Evolutionary conservation across 768 basidiomycete genomes (phyloP).

Genomic region (Termitomyces sp.): DNA sequence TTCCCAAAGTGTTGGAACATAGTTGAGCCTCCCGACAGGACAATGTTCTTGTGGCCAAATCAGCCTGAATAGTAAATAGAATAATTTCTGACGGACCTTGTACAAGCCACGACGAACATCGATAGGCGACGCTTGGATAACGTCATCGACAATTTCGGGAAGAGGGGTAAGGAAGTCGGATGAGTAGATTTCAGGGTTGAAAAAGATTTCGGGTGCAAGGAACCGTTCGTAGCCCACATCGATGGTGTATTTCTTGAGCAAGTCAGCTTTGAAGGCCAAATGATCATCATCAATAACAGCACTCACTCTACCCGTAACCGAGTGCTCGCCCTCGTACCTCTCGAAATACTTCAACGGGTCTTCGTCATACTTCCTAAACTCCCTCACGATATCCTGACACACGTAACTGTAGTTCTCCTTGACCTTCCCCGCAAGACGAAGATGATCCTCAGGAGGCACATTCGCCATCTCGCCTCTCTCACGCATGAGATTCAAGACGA

Average conservation of each 20-base stretch:
- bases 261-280: not conserved
- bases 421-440: conserved; percentile 87
- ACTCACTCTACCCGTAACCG: conserved; percentile 84
- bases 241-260: conserved; percentile 77
- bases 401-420: conserved; percentile 99
- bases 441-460: conserved; percentile 95
- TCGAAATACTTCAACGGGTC: conserved; percentile 96
- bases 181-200: conserved; percentile 98
- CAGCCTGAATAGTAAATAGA: not conserved
- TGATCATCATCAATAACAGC: not conserved
- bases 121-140: conserved; percentile 94
- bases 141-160: conserved; percentile 92
- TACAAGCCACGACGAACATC: conserved; percentile 96
- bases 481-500: conserved; percentile 92
- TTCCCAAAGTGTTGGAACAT: conserved; percentile 99
- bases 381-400: conserved; percentile 98
- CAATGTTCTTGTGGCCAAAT: conserved; percentile 71
- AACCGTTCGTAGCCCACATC: conserved; percentile 99
- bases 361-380: conserved; percentile 96
- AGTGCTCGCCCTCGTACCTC: conserved; percentile 90
- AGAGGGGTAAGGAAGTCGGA: conserved; percentile 97
- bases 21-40: conserved; percentile 93
- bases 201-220: conserved; percentile 98
- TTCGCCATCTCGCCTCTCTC: conserved; percentile 88
- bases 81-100: conserved; percentile 49